Percentiles rank a stretch among this genome's conserved stretches.
Conservation (phyloP, 2,329 filamentous ascomycete species). For the Botryotinia convoluta region DNA sequence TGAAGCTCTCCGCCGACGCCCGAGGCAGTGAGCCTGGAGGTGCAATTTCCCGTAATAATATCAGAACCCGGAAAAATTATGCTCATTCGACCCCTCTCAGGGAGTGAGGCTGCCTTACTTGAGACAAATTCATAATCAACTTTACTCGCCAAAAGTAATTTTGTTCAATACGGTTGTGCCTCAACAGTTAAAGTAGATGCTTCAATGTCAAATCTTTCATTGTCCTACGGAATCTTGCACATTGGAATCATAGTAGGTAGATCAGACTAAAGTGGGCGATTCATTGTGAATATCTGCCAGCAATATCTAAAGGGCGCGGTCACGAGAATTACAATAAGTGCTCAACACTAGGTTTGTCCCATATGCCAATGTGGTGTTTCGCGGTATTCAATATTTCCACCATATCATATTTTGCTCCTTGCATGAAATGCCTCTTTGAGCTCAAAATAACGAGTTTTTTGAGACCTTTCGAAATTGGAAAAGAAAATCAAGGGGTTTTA, state of each 20-base stretch:
- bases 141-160: not conserved
- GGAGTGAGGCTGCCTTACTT: not conserved
- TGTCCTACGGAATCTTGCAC: not conserved
- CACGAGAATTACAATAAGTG: not conserved
- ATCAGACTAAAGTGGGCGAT: not conserved
- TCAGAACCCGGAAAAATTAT: not conserved
- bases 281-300: not conserved
- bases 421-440: not conserved
- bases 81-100: not conserved
- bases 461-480: not conserved
- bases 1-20: not conserved
- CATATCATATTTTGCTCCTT: not conserved
- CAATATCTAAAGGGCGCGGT: not conserved
- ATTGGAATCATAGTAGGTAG: not conserved
- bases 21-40: not conserved
- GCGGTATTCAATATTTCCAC: not conserved
- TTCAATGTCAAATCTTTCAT: not conserved
- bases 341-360: not conserved
- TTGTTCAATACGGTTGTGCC: not conserved
- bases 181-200: not conserved
- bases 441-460: not conserved
- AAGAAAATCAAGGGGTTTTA: conserved; percentile 4
- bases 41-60: not conserved
- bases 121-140: not conserved
- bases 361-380: not conserved